Base-by-base conservation (phyloP, 2,329 filamentous ascomycete species). In the Madurella fahalii region DNA sequence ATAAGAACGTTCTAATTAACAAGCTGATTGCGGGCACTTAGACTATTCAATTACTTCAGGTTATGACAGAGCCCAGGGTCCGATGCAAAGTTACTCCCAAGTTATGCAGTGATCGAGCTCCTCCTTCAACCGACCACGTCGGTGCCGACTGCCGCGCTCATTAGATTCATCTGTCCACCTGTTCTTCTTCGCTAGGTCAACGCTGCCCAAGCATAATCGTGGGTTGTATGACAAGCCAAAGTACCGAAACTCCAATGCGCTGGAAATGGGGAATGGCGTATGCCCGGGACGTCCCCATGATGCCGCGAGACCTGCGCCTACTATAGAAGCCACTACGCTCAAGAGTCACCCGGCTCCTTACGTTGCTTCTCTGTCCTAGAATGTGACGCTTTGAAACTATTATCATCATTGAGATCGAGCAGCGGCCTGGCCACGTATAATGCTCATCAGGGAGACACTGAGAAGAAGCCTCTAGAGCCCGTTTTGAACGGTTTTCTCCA, bases 141-240 rank as follows among this genome's bases (percentile, higher is more conserved):
- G 20, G 63, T 55, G 25, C 64, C 65, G 20, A 57, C 40, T 11
- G 17, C 66, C 18, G 49, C 68, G 25, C 17, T 64, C 12, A 43
- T 63, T 34, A 60, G 51, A 11, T 66, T 61, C 47, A 2, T 65
- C n/a, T n/a, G 7, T 67, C 15, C 67, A 67, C 53, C 61, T 63
- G 25, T 52, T 65, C 12, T 56, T 63, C 34, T 52, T 67, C 30
- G 57, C 60, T 37, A 60, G 63, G 1, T 60, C 62, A 4, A 56
- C 52, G 34, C 54, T 67, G 9, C 67, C 67, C 16, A 58, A 66
- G 15, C 8, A 59, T 52, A 34, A 57, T 70, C 49, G 60, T 69
- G 49, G 62, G 61, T 31, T 58, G 57, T 17, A 62, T 64, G 11
- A 67, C 5, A 55, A 58, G 9, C 63, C 65, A 2, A 47, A 64